phyloP scores from a whole-genome alignment of 2,329 filamentous ascomycete genomes.

The Pleomassaria siparia region DNA sequence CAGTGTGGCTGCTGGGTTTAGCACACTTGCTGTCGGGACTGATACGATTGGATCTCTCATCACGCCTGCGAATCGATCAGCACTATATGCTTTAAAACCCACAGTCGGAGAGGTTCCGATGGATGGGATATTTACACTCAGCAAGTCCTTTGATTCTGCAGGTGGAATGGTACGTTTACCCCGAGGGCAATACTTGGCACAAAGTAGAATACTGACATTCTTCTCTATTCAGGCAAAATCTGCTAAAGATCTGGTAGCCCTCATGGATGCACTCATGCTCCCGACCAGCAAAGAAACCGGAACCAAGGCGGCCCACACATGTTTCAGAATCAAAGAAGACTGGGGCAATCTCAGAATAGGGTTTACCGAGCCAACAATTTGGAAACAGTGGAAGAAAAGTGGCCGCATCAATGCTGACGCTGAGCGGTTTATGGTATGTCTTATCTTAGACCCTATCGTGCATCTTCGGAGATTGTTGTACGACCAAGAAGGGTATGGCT shows the following conservation, averaged over 20 bases:
- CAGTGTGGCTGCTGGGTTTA: constrained; percentile 44
- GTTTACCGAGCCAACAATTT: constrained; percentile 40
- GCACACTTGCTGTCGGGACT: constrained; percentile 43
- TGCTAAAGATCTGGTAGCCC: constrained; percentile 38
- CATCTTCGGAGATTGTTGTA: not conserved
- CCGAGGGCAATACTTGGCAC: not conserved
- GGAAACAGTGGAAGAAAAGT: constrained; percentile 38
- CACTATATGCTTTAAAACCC: constrained; percentile 44
- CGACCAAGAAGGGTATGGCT: not conserved
- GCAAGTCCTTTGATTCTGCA: constrained; percentile 37
- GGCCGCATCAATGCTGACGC: constrained; percentile 39
- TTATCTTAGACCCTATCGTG: not conserved
- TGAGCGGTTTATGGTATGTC: constrained; percentile 40
- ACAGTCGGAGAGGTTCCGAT: constrained; percentile 39
- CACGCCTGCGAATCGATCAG: constrained; percentile 43
- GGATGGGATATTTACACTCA: constrained; percentile 39
- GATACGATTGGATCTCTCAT: constrained; percentile 45
- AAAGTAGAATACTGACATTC: not conserved
- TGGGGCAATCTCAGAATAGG: constrained; percentile 36
- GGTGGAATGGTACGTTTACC: constrained; percentile 31
- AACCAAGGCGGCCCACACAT: constrained; percentile 20
- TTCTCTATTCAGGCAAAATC: constrained; percentile 30
- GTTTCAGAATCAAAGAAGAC: constrained; percentile 36
- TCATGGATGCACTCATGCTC: constrained; percentile 37
- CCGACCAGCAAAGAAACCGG: constrained; percentile 31